Evolutionary conservation across 2,329 filamentous ascomycete species (phyloP).

Genomic region (Talaromyces pinophilus): DNA sequence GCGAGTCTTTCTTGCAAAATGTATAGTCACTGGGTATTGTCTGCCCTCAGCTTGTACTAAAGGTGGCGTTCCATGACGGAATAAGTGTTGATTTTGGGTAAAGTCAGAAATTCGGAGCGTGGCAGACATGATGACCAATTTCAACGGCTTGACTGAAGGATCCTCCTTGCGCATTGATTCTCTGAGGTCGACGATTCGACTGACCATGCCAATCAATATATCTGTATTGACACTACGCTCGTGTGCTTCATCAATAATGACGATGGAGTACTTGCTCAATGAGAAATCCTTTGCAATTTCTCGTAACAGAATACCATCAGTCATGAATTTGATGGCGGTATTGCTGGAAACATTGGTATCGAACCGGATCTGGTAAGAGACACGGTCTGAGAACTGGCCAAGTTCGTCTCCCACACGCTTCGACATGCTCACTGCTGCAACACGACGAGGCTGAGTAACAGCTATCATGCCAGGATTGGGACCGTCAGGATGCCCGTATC

Average conservation of each 20-base stretch:
- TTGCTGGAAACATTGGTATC: conserved; percentile 77
- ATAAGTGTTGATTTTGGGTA: conserved; percentile 78
- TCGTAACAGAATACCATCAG: conserved; percentile 89
- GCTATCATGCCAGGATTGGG: conserved; percentile 90
- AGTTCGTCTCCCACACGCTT: conserved; percentile 86
- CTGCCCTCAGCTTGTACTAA: conserved; percentile 87
- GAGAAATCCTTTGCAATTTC: conserved; percentile 90
- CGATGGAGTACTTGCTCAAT: conserved; percentile 84
- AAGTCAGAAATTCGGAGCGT: conserved; percentile 90
- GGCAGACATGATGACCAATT: conserved; percentile 97
- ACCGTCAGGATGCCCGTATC: conserved; percentile 76
- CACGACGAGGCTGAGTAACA: conserved; percentile 89
- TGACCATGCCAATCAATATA: conserved; percentile 96
- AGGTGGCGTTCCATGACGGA: conserved; percentile 71
- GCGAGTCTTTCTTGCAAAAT: conserved; percentile 81
- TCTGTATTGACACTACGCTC: conserved; percentile 97
- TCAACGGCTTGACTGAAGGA: conserved; percentile 71
- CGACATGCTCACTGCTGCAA: conserved; percentile 95
- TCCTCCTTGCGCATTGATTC: conserved; percentile 73
- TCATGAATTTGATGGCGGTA: conserved; percentile 98
- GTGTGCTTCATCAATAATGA: conserved; percentile 95
- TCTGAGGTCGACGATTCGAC: conserved; percentile 82
- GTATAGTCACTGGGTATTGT: conserved; percentile 84
- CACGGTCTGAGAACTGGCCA: conserved; percentile 71
- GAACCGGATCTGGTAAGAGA: conserved; percentile 94